Conservation (phyloP, 73 alveolate genomes). For the Paramecium bursaria region DNA sequence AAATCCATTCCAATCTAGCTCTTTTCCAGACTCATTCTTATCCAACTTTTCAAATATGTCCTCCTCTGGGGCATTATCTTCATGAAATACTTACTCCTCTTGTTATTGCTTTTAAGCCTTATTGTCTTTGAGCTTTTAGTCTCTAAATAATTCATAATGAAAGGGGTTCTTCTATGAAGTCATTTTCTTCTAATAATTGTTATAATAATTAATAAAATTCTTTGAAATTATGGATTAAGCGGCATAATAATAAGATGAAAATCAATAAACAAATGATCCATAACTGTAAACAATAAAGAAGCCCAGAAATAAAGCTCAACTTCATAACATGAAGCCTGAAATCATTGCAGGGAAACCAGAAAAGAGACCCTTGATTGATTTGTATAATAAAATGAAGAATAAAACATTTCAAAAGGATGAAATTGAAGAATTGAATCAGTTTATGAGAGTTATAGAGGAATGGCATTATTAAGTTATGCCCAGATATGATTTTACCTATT, state of each 20-base stretch:
- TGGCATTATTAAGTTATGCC: conserved; percentile 60
- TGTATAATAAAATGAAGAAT: conserved; percentile 14
- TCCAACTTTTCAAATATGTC: background rate
- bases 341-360: conserved; percentile 4
- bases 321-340: conserved; percentile 37
- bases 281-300: background rate
- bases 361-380: conserved; percentile 27
- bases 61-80: background rate
- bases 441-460: conserved; percentile 49
- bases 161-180: background rate
- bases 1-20: background rate
- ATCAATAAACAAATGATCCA: background rate
- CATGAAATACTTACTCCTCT: background rate
- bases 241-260: background rate
- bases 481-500: conserved; percentile 50
- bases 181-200: too few relatives aligned
- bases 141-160: background rate
- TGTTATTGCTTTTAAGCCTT: background rate
- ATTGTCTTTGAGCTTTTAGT: background rate
- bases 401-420: conserved; percentile 5
- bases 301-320: conserved; percentile 3
- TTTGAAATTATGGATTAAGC: too few relatives aligned
- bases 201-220: too few relatives aligned
- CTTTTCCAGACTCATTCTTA: background rate
- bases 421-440: conserved; percentile 10